These are phyloP conservation scores for Knoxia roxburghii DNA, from an alignment of 257 asterid species.

Conservation along the genomic window DNA sequence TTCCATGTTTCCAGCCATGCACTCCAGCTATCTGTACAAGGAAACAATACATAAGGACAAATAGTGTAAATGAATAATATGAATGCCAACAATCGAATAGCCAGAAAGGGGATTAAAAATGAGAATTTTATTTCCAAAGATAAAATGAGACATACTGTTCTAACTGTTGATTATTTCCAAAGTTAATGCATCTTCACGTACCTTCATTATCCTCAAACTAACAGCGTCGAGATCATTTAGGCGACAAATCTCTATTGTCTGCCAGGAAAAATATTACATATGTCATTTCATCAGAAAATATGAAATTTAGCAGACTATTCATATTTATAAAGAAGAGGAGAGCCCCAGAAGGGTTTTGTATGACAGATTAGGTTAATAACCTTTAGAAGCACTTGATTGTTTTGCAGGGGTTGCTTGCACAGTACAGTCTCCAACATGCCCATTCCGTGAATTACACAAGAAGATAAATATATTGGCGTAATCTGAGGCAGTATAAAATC, in stretches of 20 bases:
- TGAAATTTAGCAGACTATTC: background rate
- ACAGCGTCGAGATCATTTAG: constrained; percentile 69
- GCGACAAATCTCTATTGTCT: constrained; percentile 94
- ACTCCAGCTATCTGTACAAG: constrained; percentile 71
- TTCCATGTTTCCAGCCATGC: constrained; percentile 91
- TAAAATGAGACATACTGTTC: background rate
- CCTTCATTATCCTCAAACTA: constrained; percentile 75
- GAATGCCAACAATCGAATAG: background rate
- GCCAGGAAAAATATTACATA: constrained; percentile 21
- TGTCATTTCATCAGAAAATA: constrained; percentile 15
- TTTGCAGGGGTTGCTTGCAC: constrained; percentile 77
- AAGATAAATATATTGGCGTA: constrained; percentile 80
- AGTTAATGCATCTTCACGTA: constrained; percentile 25
- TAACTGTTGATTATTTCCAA: background rate
- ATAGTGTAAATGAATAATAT: background rate
- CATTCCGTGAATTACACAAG: constrained; percentile 78
- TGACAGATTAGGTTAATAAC: constrained; percentile 23
- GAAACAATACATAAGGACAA: constrained; percentile 13
- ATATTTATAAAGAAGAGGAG: background rate
- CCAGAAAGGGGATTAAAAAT: too few relatives aligned
- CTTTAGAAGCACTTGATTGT: constrained; percentile 75
- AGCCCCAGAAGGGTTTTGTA: background rate
- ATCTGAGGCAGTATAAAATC: constrained; percentile 40
- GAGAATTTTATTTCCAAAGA: background rate
- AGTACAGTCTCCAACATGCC: constrained; percentile 70